Base-by-base conservation (phyloP, 352 stramenopile genomes). In the Peronosclerospora sorghi region DNA sequence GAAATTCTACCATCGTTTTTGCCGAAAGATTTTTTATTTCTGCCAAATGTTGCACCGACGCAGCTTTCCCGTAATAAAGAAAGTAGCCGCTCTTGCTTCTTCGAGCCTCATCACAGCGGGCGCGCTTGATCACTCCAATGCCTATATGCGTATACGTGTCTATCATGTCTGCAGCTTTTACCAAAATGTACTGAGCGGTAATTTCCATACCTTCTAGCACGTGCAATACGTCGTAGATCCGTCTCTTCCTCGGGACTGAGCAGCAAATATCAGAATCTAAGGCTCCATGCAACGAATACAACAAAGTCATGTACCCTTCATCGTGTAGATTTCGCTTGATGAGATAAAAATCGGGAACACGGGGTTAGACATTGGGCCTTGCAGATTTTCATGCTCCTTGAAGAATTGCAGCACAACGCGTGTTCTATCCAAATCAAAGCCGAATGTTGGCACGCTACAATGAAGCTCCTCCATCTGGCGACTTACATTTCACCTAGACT, bases 211-310 rank as follows among this genome's bases (percentile, higher is more conserved):
- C 75, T 84, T 88, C 75, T 12, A 88, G 45, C 2, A 88, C 75
- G 34, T 88, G 73, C 15, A 88, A 51, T 8, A 86, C 75, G 41
- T 88, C 75, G 41, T 88, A 88, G 7, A 84, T 76, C 4, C 75
- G 56, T 38, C 75, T 65, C 40, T 88, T 88, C 27, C 71, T 57
- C 24, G 70, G 61, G 24, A 82, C 75, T 87, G 35, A 21, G 26
- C 23, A 54, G 47, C 28, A 8, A 29, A 35, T 32, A 51, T 45
- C 34, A 54, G 19, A 20, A 53, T 14, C 14, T 21, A 24, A 39
- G 4, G 19, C 24, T 18, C 32, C 9, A 36, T 27, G 18, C 12
- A 19, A 23, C 13, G n/a, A 51, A 35, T 30, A 51, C 17, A 29
- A 41, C 30, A 7, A 35, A 34, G 28, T 15, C 2, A 17, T 49